These are phyloP conservation scores for Brasenia schreberi DNA, from an alignment of 164 flowering plant genomes.

Conservation along the genomic window DNA sequence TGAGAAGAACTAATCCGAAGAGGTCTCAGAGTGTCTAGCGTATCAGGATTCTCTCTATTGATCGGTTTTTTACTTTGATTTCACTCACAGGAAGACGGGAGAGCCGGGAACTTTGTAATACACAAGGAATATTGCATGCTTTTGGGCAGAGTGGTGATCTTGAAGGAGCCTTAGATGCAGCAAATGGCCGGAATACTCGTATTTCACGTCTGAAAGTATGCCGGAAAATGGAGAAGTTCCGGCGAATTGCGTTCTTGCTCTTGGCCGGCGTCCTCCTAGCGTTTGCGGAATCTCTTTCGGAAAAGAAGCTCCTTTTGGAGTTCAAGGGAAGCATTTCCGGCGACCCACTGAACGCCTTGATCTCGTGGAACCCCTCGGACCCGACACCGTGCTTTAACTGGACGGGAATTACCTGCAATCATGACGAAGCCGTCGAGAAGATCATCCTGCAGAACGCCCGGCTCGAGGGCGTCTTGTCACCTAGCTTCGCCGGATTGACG, in stretches of 20 bases:
- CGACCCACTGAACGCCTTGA: slow-evolving; percentile 55
- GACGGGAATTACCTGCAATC: slow-evolving; percentile 57
- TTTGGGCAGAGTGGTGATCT: neutral
- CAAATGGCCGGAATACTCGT: neutral
- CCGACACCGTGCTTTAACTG: slow-evolving; percentile 43
- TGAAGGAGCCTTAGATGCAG: neutral
- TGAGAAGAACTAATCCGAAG: neutral
- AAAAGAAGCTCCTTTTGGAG: slow-evolving; percentile 68
- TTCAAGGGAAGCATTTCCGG: slow-evolving; percentile 52
- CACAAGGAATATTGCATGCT: neutral
- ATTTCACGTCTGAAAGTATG: neutral
- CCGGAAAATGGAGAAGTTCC: slow-evolving; percentile 33
- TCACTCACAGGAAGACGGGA: no score
- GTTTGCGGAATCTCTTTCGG: slow-evolving; percentile 25
- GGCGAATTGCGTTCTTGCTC: slow-evolving; percentile 3
- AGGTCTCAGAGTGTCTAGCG: neutral
- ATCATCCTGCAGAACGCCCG: slow-evolving; percentile 73
- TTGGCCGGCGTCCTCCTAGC: neutral
- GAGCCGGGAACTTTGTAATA: no score
- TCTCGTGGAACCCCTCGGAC: slow-evolving; percentile 41
- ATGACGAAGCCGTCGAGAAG: slow-evolving; percentile 47
- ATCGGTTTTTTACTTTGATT: neutral
- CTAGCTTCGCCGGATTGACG: slow-evolving; percentile 53
- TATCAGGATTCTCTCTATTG: neutral
- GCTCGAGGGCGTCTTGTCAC: slow-evolving; percentile 55